Percentiles rank a stretch among this genome's conserved stretches.
Conservation (phyloP, 441 rosid genomes). For the Corymbia citriodora region DNA sequence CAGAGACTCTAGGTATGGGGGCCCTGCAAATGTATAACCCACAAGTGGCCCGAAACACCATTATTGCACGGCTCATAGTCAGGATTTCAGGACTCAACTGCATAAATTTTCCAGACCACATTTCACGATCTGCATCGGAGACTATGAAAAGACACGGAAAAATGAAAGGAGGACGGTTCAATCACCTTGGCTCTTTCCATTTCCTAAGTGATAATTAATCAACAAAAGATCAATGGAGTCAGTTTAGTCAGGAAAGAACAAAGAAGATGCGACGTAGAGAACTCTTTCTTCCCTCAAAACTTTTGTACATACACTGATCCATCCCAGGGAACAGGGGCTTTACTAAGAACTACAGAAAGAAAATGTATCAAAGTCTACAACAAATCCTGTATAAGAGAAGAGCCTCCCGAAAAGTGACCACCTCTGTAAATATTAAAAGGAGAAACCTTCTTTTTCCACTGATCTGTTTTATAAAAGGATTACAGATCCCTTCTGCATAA, state of each 20-base stretch:
- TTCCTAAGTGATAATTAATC: not conserved
- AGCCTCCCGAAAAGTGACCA: not conserved
- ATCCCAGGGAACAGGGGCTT: not conserved
- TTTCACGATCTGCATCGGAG: not conserved
- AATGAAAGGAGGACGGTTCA: not conserved
- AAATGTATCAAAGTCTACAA: not conserved
- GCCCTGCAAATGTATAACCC: not conserved
- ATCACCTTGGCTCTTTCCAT: not conserved
- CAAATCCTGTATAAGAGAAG: not conserved
- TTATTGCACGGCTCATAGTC: not conserved
- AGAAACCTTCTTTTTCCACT: not conserved
- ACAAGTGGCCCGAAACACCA: not conserved
- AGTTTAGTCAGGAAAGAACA: not conserved
- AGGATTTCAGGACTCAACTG: not conserved
- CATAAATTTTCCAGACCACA: not conserved
- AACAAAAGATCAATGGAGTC: not conserved
- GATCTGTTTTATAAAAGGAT: not conserved
- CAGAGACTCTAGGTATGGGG: not conserved
- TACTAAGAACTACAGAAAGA: not conserved
- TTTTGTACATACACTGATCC: not conserved
- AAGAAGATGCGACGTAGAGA: not conserved
- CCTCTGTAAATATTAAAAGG: not conserved
- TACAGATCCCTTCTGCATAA: slow-evolving; percentile 1
- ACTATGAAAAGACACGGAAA: not conserved
- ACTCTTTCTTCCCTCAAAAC: not conserved